Evolutionary conservation across 805 yeast species (phyloP).

Genomic region (Lachancea quebecensis): DNA sequence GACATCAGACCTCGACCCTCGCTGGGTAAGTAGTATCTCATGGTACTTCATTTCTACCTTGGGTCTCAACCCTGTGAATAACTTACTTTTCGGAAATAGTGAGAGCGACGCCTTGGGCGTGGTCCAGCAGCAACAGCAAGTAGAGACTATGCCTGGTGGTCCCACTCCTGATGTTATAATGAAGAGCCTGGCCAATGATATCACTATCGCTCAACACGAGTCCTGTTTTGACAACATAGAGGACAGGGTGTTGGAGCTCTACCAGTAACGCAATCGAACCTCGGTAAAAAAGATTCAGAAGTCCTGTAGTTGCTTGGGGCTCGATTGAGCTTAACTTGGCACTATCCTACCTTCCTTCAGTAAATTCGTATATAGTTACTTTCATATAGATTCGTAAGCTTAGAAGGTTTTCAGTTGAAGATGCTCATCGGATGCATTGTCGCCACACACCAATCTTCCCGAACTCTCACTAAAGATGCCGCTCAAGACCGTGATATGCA

Average conservation of each 20-base stretch:
- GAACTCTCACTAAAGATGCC: conserved; percentile 23
- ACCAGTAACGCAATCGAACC: conserved; percentile 4
- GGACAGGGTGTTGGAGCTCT: conserved; percentile 40
- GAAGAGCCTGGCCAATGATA: conserved; percentile 63
- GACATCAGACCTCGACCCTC: conserved; percentile 77
- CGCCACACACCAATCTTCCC: not conserved
- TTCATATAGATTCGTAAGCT: too few relatives aligned
- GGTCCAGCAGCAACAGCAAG: conserved; percentile 23
- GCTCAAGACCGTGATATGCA: conserved; percentile 41
- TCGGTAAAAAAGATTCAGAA: not conserved
- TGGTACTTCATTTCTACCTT: conserved; percentile 90
- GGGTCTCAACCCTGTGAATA: conserved; percentile 75
- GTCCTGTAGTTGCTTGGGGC: too few relatives aligned
- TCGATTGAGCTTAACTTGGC: too few relatives aligned
- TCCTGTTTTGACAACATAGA: conserved; percentile 55
- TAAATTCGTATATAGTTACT: too few relatives aligned
- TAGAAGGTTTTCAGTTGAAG: too few relatives aligned
- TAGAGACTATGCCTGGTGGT: conserved; percentile 44
- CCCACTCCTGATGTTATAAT: conserved; percentile 60
- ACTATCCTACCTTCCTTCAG: too few relatives aligned
- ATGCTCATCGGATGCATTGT: too few relatives aligned
- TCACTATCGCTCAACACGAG: conserved; percentile 55
- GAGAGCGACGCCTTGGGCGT: conserved; percentile 26
- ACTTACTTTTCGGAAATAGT: conserved; percentile 44
- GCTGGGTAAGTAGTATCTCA: conserved; percentile 90